These are phyloP conservation scores for Balamuthia mandrillaris DNA, from an alignment of 208 protist species.

Conservation along the genomic window DNA sequence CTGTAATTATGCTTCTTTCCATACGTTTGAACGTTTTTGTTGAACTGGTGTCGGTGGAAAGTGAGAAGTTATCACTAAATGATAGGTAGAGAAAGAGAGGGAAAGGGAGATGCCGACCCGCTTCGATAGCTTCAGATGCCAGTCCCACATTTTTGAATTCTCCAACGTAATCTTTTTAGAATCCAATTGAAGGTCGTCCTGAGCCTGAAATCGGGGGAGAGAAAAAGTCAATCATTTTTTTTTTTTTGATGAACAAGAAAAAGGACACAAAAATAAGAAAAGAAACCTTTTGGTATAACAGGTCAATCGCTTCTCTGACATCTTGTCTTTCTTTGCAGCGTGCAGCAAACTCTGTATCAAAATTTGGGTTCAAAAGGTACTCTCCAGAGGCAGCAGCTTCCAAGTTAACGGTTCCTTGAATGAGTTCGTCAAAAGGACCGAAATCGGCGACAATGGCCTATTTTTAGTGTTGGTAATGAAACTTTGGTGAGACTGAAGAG, in stretches of 20 bases:
- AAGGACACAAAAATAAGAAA: not conserved
- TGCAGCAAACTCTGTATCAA: conserved; percentile 36
- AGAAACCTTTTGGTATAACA: not conserved
- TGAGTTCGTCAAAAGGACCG: conserved; percentile 42
- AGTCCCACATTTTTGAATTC: conserved; percentile 8
- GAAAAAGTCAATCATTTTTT: too few species aligned
- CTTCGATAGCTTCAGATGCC: not conserved
- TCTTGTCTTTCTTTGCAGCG: conserved; percentile 34
- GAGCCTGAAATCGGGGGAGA: too few species aligned
- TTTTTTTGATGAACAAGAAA: not conserved
- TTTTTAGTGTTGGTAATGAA: not conserved
- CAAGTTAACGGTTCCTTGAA: conserved; percentile 60
- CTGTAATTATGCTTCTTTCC: conserved; percentile 74
- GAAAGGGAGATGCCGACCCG: not conserved
- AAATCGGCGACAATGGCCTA: conserved; percentile 42
- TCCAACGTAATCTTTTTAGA: conserved; percentile 32
- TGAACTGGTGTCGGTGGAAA: conserved; percentile 81
- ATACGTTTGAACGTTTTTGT: conserved; percentile 84
- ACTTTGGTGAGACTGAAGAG: not conserved
- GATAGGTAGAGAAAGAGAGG: not conserved
- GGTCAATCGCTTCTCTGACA: conserved; percentile 11
- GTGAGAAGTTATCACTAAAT: not conserved
- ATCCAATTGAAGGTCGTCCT: conserved; percentile 6
- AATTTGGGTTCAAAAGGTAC: conserved; percentile 56
- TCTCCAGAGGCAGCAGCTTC: conserved; percentile 55